Conservation (phyloP, 306 rosid genomes). For the Prunus mume region DNA sequence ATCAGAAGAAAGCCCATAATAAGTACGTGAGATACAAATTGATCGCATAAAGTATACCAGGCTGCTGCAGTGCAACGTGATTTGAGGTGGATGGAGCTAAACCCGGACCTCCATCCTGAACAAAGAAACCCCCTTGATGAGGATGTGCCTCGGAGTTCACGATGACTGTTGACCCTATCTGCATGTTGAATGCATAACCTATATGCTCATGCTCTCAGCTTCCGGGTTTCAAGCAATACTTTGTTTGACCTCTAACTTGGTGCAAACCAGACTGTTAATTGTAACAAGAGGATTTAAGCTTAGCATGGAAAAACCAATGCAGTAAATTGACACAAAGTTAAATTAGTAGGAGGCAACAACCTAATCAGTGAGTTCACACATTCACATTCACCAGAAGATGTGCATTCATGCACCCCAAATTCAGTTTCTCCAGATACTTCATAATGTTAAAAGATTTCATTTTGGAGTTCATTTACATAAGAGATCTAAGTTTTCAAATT, state of each 20-base stretch:
- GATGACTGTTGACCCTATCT: slow-evolving; percentile 42
- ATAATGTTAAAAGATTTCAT: not conserved
- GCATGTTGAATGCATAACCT: slow-evolving; percentile 40
- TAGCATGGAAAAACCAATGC: not conserved
- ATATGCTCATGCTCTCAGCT: slow-evolving; percentile 22
- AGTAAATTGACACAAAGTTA: not conserved
- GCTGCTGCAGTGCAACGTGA: slow-evolving; percentile 42
- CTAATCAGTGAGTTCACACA: not conserved
- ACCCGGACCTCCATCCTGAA: slow-evolving; percentile 55
- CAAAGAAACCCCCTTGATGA: slow-evolving; percentile 37
- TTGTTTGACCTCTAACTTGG: not conserved
- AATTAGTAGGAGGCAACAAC: not conserved
- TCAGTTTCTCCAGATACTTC: not conserved
- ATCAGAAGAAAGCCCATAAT: slow-evolving; percentile 3
- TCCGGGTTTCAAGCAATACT: slow-evolving; percentile 3
- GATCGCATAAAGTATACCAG: slow-evolving; percentile 43
- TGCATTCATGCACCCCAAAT: not conserved
- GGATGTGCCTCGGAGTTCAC: slow-evolving; percentile 40
- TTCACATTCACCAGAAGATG: not conserved
- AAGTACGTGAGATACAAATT: not conserved
- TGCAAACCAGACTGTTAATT: slow-evolving; percentile 2
- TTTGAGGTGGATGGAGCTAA: slow-evolving; percentile 40
- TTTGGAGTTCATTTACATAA: not conserved
- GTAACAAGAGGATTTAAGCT: slow-evolving; percentile 9
- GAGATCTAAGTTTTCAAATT: not conserved